phyloP scores from a whole-genome alignment of 2,329 filamentous ascomycete genomes.

The Ophiosphaerella korrae region DNA sequence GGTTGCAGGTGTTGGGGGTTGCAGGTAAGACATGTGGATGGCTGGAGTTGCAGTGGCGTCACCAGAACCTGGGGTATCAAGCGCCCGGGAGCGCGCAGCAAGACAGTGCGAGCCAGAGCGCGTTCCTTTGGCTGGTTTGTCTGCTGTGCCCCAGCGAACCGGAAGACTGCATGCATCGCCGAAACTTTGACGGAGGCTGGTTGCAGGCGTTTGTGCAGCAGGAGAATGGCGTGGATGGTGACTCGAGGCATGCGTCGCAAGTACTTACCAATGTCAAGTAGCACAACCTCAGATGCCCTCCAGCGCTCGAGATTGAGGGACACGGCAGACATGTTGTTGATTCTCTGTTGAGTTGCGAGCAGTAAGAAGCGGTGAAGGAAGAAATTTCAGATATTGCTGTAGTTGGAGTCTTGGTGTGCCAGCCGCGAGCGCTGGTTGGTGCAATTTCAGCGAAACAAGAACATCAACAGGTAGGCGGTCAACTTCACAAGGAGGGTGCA shows the following conservation, averaged over 20 bases:
- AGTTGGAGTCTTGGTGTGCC: conserved; percentile 26
- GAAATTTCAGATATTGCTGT: conserved; percentile 27
- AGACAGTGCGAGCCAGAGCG: conserved; percentile 18
- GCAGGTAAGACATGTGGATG: conserved; percentile 22
- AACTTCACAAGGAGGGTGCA: conserved; percentile 17
- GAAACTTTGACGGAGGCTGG: conserved; percentile 21
- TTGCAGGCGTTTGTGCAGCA: conserved; percentile 19
- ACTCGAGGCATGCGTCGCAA: conserved; percentile 21
- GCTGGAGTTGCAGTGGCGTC: conserved; percentile 34
- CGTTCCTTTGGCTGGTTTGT: conserved; percentile 18
- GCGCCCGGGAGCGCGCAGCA: conserved; percentile 18
- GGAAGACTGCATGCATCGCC: conserved; percentile 19
- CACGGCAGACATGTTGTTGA: conserved; percentile 33
- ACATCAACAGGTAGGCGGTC: conserved; percentile 37
- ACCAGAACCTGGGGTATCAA: conserved; percentile 37
- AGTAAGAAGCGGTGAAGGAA: conserved; percentile 42
- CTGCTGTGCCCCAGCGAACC: conserved; percentile 18
- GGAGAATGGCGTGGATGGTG: conserved; percentile 7
- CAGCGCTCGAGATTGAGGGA: conserved; percentile 37
- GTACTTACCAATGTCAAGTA: conserved; percentile 65
- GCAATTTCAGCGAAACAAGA: conserved; percentile 20
- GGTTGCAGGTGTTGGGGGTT: conserved; percentile 12
- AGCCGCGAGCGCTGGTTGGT: conserved; percentile 35
- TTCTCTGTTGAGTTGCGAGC: conserved; percentile 29
- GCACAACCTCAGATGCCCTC: conserved; percentile 52